Evolutionary conservation across 2,329 filamentous ascomycete genomes (phyloP).

Genomic region (Rachicladosporium sp.): DNA sequence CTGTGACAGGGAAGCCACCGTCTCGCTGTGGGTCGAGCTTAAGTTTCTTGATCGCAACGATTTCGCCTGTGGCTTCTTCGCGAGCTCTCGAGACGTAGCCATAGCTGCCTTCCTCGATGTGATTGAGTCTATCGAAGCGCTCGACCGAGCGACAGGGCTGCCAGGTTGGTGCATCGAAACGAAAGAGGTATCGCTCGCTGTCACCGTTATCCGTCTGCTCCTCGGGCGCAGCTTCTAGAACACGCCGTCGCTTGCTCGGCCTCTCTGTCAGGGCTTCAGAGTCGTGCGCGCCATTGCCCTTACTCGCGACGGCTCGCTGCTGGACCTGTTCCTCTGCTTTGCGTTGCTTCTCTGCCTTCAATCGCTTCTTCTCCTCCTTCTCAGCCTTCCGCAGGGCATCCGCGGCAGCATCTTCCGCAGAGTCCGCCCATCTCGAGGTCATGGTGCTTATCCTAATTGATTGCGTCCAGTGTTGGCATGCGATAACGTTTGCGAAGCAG

Average conservation of each 20-base stretch:
- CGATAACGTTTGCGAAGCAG: too few species aligned
- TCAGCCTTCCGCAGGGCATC: constrained; percentile 63
- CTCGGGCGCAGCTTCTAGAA: constrained; percentile 36
- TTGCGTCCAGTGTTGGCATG: too few species aligned
- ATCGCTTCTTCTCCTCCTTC: constrained; percentile 79
- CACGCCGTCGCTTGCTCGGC: constrained; percentile 49
- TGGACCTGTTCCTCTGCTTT: constrained; percentile 44
- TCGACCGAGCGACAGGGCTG: constrained; percentile 64
- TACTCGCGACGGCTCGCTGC: constrained; percentile 22
- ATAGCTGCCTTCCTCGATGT: constrained; percentile 95
- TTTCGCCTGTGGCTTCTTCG: constrained; percentile 57
- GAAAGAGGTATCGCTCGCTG: constrained; percentile 47
- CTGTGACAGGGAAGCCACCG: constrained; percentile 75
- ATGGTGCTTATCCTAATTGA: constrained; percentile 7
- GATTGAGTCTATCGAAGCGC: constrained; percentile 83
- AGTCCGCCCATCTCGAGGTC: constrained; percentile 73
- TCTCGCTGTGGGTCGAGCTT: constrained; percentile 74
- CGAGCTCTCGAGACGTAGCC: constrained; percentile 82
- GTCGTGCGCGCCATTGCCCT: constrained; percentile 15
- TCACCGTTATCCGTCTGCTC: constrained; percentile 7
- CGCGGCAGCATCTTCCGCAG: constrained; percentile 65
- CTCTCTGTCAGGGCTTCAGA: constrained; percentile 16
- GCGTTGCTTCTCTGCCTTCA: constrained; percentile 70
- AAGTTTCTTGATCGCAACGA: constrained; percentile 86
- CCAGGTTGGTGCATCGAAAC: constrained; percentile 59